Conservation (phyloP, 148 eudicot genomes). For the Vaccinium vitisidaea region DNA sequence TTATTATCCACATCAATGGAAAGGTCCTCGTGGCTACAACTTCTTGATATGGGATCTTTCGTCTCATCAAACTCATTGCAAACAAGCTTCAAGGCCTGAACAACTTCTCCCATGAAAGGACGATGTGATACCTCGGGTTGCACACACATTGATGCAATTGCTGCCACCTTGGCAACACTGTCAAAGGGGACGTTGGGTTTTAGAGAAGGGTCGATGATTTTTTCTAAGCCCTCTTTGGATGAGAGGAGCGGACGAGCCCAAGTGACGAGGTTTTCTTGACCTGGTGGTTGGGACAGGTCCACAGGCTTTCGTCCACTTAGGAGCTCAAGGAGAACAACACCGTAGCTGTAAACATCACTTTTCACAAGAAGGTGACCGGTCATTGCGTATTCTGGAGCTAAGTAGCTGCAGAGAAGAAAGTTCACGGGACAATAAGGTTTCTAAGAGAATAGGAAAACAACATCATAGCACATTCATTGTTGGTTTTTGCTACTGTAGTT, state of each 20-base stretch:
- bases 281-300: constrained; percentile 86
- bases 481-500: neutral
- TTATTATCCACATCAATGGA: constrained; percentile 38
- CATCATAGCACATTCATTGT: neutral
- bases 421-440: neutral
- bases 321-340: constrained; percentile 88
- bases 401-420: constrained; percentile 50
- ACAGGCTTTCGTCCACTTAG: constrained; percentile 81
- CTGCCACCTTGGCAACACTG: constrained; percentile 79
- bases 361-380: constrained; percentile 97
- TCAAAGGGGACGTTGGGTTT: constrained; percentile 58
- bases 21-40: constrained; percentile 47
- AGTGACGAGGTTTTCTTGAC: constrained; percentile 83
- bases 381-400: constrained; percentile 99
- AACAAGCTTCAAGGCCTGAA: constrained; percentile 87
- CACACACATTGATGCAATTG: constrained; percentile 93
- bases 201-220: constrained; percentile 62
- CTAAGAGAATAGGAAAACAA: neutral
- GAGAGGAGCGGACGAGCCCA: constrained; percentile 87
- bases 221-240: constrained; percentile 75
- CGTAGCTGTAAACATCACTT: constrained; percentile 94
- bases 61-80: constrained; percentile 68
- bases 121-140: constrained; percentile 88
- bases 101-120: constrained; percentile 99
- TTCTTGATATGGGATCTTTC: constrained; percentile 44